Conservation (phyloP, 2,329 filamentous ascomycete genomes). For the Trichoderma endophyticum region DNA sequence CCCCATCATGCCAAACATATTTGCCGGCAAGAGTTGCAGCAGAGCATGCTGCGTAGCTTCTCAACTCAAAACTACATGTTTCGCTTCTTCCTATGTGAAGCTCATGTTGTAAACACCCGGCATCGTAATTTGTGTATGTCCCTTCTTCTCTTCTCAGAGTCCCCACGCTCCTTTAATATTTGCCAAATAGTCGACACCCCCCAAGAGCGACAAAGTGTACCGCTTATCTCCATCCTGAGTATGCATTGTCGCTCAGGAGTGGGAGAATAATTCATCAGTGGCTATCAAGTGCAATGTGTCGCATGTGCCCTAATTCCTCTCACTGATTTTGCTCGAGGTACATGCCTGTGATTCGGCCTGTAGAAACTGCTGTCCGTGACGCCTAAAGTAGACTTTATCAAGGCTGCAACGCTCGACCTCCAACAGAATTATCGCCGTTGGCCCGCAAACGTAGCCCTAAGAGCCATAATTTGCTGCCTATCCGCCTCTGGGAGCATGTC, state of each 20-base stretch:
- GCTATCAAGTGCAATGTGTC: not conserved
- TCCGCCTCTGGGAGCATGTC: conserved; percentile 73
- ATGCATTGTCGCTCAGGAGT: not conserved
- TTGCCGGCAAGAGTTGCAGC: not conserved
- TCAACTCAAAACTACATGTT: no score
- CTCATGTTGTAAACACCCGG: not conserved
- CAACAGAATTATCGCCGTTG: conserved; percentile 31
- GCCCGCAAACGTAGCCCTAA: conserved; percentile 62
- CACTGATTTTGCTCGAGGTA: not conserved
- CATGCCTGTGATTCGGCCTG: not conserved
- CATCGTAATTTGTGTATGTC: not conserved
- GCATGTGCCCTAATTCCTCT: not conserved
- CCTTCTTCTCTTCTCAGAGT: not conserved
- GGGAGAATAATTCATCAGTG: not conserved
- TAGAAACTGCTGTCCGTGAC: not conserved
- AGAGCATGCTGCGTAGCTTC: not conserved
- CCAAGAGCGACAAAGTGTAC: not conserved
- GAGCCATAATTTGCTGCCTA: conserved; percentile 72
- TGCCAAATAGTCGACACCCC: not conserved
- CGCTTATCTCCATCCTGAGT: not conserved
- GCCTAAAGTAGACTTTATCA: not conserved
- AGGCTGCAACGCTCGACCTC: not conserved
- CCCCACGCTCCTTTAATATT: not conserved
- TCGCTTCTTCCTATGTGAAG: no score
- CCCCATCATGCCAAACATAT: not conserved